A percentile compares a stretch with the other conserved stretches of the same genome.
Conservation (phyloP, 306 rosid species). For the Mucuna pruriens region DNA sequence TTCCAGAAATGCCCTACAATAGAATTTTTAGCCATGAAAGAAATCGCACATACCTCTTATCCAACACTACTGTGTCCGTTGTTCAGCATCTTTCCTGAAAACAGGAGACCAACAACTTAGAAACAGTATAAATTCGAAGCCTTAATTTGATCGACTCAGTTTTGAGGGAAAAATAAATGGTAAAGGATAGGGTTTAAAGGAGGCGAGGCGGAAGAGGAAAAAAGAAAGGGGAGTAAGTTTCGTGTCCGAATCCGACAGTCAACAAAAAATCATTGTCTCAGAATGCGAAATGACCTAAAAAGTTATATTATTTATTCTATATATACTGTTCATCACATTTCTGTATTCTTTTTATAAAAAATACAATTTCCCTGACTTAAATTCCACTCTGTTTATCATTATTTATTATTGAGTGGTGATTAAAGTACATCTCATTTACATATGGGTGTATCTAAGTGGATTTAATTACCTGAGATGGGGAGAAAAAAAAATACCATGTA, state of each 20-base stretch:
- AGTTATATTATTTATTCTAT: neutral
- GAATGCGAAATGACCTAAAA: neutral
- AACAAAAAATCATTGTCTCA: neutral
- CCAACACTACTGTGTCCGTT: neutral
- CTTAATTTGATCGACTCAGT: neutral
- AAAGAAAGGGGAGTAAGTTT: neutral
- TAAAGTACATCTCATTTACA: neutral
- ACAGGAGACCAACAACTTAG: neutral
- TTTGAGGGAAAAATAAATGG: neutral
- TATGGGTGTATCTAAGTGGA: too few species aligned
- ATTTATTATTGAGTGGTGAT: neutral
- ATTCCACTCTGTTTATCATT: neutral
- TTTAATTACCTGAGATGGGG: too few species aligned
- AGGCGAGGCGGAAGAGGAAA: conserved; percentile 31
- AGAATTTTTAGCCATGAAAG: neutral
- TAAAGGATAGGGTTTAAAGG: conserved; percentile 10
- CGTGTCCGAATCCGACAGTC: neutral
- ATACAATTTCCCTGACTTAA: neutral
- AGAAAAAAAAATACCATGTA: too few species aligned
- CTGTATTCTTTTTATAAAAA: neutral
- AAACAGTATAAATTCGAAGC: neutral
- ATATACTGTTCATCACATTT: neutral
- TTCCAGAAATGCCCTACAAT: neutral
- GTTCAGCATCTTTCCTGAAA: neutral
- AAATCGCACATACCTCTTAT: conserved; percentile 14